phyloP scores from a whole-genome alignment of 2,329 filamentous ascomycete genomes.

The Colletotrichum sp. region DNA sequence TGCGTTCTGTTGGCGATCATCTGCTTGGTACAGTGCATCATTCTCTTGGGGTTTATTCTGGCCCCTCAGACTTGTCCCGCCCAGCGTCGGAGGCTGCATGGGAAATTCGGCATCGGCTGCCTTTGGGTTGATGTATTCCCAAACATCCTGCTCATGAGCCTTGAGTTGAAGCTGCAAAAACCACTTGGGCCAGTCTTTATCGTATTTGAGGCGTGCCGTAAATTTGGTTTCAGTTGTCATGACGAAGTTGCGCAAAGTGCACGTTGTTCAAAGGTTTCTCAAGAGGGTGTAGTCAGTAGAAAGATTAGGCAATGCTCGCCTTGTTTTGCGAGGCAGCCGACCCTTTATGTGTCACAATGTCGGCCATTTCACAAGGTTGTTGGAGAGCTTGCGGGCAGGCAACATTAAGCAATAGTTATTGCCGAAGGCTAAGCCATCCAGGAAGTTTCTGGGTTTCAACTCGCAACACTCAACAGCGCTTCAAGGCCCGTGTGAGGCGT shows the following conservation, averaged over 20 bases:
- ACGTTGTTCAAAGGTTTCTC: rapidly evolving
- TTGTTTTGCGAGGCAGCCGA: not conserved
- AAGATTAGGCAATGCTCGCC: not conserved
- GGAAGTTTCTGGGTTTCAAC: rapidly evolving
- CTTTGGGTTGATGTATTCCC: not conserved
- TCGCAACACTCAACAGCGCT: too few relatives aligned
- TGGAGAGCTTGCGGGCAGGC: not conserved
- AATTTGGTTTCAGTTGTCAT: not conserved
- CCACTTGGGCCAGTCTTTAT: not conserved
- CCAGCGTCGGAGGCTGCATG: not conserved
- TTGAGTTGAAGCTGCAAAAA: not conserved
- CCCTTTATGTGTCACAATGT: not conserved
- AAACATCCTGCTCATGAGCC: not conserved
- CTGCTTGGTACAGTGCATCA: too few relatives aligned
- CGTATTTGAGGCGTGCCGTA: not conserved
- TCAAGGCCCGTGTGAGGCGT: too few relatives aligned
- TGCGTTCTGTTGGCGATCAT: not conserved
- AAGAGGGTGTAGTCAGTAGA: rapidly evolving
- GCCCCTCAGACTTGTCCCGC: not conserved
- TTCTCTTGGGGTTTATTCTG: too few relatives aligned
- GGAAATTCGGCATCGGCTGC: not conserved
- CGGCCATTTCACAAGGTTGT: not conserved
- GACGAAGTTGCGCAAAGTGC: not conserved
- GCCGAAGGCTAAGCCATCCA: too few relatives aligned
- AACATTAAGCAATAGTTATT: rapidly evolving